Percentiles rank a stretch among this genome's conserved stretches.
phyloP scores from a whole-genome alignment of 1,139 yeast genomes.

The Wickerhamomyces sp. region DNA sequence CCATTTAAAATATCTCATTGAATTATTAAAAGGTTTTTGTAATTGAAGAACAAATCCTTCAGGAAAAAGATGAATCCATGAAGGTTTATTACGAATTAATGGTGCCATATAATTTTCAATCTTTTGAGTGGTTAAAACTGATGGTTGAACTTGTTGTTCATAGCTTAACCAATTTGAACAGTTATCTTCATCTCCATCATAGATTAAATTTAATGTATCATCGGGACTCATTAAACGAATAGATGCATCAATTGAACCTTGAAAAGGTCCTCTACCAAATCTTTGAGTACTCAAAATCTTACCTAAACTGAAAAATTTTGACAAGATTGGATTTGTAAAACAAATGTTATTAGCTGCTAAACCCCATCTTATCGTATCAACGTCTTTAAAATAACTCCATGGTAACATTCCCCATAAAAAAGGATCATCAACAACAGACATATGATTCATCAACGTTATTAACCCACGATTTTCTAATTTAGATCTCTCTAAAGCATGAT shows the following conservation, averaged over 20 bases:
- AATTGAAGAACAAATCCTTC: slow-evolving; percentile 92
- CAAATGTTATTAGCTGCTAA: slow-evolving; percentile 91
- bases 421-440: slow-evolving; percentile 94
- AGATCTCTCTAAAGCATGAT: slow-evolving; percentile 56
- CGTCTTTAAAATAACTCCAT: slow-evolving; percentile 53
- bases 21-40: slow-evolving; percentile 68
- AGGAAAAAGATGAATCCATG: slow-evolving; percentile 95
- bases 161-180: slow-evolving; percentile 12
- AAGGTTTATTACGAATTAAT: slow-evolving; percentile 54
- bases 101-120: slow-evolving; percentile 34
- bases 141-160: background rate
- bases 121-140: slow-evolving; percentile 11
- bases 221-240: slow-evolving; percentile 77
- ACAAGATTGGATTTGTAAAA: slow-evolving; percentile 50
- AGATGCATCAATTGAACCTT: slow-evolving; percentile 87
- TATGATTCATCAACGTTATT: slow-evolving; percentile 91
- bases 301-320: slow-evolving; percentile 78
- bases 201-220: slow-evolving; percentile 57
- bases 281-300: slow-evolving; percentile 81
- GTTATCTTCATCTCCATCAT: slow-evolving; percentile 21
- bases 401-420: slow-evolving; percentile 85
- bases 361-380: slow-evolving; percentile 84
- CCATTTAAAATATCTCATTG: slow-evolving; percentile 96
- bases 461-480: slow-evolving; percentile 66
- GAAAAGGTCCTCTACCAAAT: slow-evolving; percentile 92